Conservation (phyloP, 2,329 filamentous ascomycete species). For the Cyanodermella asteris region DNA sequence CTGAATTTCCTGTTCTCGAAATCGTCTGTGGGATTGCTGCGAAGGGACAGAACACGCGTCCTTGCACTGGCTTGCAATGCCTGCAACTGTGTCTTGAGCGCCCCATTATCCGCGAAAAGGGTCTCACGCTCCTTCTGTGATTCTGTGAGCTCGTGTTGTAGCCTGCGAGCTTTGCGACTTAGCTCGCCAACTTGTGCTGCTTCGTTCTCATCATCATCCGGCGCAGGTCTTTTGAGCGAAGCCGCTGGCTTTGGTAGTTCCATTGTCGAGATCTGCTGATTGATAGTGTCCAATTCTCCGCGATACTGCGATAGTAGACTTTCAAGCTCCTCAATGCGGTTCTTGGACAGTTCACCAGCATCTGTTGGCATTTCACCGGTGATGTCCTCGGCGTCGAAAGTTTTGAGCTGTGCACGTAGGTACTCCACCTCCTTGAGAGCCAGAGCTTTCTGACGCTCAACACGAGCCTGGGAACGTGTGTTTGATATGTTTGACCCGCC, state of each 20-base stretch:
- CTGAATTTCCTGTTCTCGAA: constrained; percentile 64
- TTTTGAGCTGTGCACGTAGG: constrained; percentile 74
- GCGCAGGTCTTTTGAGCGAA: constrained; percentile 37
- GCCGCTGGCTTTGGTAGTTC: constrained; percentile 24
- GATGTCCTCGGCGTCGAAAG: constrained; percentile 68
- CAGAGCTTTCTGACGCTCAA: constrained; percentile 69
- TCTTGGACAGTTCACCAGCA: constrained; percentile 49
- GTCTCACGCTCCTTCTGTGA: constrained; percentile 49
- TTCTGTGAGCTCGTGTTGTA: constrained; percentile 55
- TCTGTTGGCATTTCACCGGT: constrained; percentile 57
- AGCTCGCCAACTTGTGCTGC: constrained; percentile 66
- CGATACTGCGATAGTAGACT: constrained; percentile 74
- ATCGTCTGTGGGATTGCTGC: constrained; percentile 79
- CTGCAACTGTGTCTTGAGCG: constrained; percentile 50
- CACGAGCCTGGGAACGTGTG: constrained; percentile 44
- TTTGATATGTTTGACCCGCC: constrained; percentile 30
- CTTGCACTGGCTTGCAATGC: constrained; percentile 44
- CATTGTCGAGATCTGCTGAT: constrained; percentile 47
- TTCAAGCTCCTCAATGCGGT: constrained; percentile 61
- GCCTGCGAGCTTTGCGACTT: constrained; percentile 64
- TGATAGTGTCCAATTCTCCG: constrained; percentile 50
- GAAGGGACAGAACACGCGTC: constrained; percentile 65
- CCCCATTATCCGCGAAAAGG: constrained; percentile 53
- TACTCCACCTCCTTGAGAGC: constrained; percentile 88
- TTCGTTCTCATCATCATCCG: constrained; percentile 35